Base-by-base conservation (phyloP, 805 yeast species). In the Suhomyces prunicola region DNA sequence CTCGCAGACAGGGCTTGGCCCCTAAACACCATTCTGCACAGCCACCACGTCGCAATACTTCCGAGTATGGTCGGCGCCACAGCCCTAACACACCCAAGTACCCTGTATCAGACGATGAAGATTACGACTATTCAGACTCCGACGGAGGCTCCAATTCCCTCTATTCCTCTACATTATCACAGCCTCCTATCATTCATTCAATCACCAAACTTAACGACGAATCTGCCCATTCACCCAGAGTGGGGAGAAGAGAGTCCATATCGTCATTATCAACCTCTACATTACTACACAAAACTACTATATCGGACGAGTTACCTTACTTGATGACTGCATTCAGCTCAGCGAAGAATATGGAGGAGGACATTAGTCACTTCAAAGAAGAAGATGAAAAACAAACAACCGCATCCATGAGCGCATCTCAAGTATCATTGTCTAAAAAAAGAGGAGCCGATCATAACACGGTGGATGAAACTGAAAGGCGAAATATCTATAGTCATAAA, bases 321-420 rank as follows among this genome's bases (percentile, higher is more conserved):
- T 67, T 87, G 60, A 73, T 86, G 78, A 74, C 81, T 22, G 91
- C 90, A 15, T 87, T 86, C 61, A 79, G 82, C 63, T 81, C 83
- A 54, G 87, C 86, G 2, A 82, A 77, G 57, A 79, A 76, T 36
- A 68, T 83, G 13, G 87, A 83, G 52, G 79, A 80, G 56, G 89
- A 84, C 45, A 52, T 59, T 22, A 52, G 54, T 45, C 60, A 65
- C 35, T 62, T 41, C 52, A 54, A 60, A 22, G 60, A 59, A 40
- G 65, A 62, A 23, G 65, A 64, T 27, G 62, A 58, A 5, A 47
- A 24, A 24, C 15, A 10, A 5, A 27, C 15, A 17, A 15, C n/a
- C 7, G 19, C 39, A 17, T 22, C 26, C n/a, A 15, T 17, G 22
- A 9, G 12, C 5, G 8, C 36, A 15, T n/a, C 36, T 5, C 29